A percentile compares a stretch with the other conserved stretches of the same genome.
Evolutionary conservation across 139 green algal genomes (phyloP).

Genomic region (Picochlorum sp.): DNA sequence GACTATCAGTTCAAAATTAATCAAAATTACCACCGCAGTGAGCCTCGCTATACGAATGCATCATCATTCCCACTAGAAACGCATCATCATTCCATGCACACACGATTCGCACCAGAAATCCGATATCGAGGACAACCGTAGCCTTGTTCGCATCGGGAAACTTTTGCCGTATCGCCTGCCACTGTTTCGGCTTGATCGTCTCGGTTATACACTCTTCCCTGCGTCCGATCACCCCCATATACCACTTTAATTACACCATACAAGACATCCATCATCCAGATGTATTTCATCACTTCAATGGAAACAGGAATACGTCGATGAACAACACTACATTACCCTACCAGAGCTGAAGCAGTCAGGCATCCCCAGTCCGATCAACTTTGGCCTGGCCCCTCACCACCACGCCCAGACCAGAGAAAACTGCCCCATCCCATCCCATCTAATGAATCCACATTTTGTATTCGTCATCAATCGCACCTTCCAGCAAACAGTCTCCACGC

Average conservation of each 20-base stretch:
- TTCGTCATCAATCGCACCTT: background rate
- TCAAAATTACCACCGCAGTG: background rate
- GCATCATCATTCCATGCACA: too few species aligned
- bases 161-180: slow-evolving; percentile 14
- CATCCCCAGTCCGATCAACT: background rate
- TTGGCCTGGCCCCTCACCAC: background rate
- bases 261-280: background rate
- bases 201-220: slow-evolving; percentile 28
- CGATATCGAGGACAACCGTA: slow-evolving; percentile 11
- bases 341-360: background rate
- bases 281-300: background rate
- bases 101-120: too few species aligned
- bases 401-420: too few species aligned
- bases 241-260: background rate
- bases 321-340: background rate
- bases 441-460: too few species aligned
- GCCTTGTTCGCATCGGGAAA: slow-evolving; percentile 3
- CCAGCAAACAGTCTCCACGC: slow-evolving; percentile 25
- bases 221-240: too few species aligned
- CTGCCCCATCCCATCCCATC: too few species aligned
- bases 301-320: background rate
- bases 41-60: background rate
- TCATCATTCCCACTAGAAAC: too few species aligned
- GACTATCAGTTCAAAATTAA: background rate
- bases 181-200: slow-evolving; percentile 18